Base-by-base conservation (phyloP, 225 moss, liverwort and hornwort genomes). In the Ulota crispa region DNA sequence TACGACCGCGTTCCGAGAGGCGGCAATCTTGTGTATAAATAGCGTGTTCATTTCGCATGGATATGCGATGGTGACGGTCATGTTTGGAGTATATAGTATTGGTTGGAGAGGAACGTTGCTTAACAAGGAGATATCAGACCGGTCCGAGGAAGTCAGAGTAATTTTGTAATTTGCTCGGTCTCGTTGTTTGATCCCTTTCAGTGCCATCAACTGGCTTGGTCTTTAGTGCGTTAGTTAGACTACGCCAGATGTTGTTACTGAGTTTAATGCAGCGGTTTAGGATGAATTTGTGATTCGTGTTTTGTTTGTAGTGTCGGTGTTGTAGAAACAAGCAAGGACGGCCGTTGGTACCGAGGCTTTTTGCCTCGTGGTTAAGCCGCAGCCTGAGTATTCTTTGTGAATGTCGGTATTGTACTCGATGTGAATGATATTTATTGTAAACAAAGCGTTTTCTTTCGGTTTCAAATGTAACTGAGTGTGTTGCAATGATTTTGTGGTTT, bases 111-210 rank as follows among this genome's bases (percentile, higher is more conserved):
- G 32, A 34, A 16, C 64, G 31, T 50, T 78, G 32, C 64, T 6
- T 71, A 70, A 78, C 78, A 70, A 65, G 84, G 81, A 70, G 87
- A 75, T 64, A 45, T 87, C 84, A 82, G 82, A 82, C 84, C 84
- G 84, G 87, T 78, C 84, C 81, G 32, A 30, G 78, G 4, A 28
- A n/a, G n/a, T n/a, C n/a, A n/a, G 24, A 74, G 34, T 55, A 57
- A 45, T 10, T 10, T 3, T 24, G 36, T 18, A 61, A 67, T 42
- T 41, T 64, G 31, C 78, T 47, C 78, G 84, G 87, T 85, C 84
- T 79, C 64, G 84, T 27, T 65, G 81, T 82, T 87, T 85, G 85
- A 85, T 88, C 60, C 88, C 85, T 76, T 76, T 76, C 82, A 88
- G 88, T 80, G 77, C 39, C 66, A 9, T 31, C 73, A 88, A 68